A percentile compares a stretch with the other conserved stretches of the same genome.
These are phyloP conservation scores for Kwoniella sp. DNA, from an alignment of 768 basidiomycete genomes.

Conservation along the genomic window DNA sequence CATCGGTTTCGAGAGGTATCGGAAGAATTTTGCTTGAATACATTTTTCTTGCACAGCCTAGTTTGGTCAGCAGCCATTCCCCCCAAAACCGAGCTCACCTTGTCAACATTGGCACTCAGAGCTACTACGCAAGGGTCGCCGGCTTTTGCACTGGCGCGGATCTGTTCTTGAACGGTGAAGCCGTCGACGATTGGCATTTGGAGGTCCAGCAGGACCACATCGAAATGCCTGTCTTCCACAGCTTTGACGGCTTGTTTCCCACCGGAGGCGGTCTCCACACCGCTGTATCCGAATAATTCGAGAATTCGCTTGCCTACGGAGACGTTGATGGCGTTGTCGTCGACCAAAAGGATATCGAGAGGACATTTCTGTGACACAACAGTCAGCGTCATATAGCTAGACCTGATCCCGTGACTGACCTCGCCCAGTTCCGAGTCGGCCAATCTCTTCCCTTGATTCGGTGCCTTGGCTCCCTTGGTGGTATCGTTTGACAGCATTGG, in stretches of 20 bases:
- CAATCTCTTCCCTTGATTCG: neutral
- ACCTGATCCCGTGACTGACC: neutral
- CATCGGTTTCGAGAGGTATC: conserved; percentile 32
- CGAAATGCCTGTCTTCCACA: conserved; percentile 33
- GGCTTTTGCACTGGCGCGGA: conserved; percentile 20
- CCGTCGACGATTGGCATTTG: conserved; percentile 44
- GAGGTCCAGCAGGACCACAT: conserved; percentile 46
- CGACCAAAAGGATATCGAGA: conserved; percentile 37
- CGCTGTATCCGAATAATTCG: conserved; percentile 37
- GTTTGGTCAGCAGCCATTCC: neutral
- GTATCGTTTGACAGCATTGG: neutral
- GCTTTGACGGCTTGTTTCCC: conserved; percentile 40
- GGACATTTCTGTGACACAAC: conserved; percentile 12
- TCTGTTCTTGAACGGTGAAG: conserved; percentile 23
- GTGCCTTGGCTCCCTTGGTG: neutral
- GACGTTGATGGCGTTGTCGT: conserved; percentile 42
- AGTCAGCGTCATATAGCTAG: neutral
- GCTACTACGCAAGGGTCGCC: conserved; percentile 30
- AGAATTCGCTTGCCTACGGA: conserved; percentile 35
- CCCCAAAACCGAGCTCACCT: conserved; percentile 11
- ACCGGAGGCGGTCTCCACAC: conserved; percentile 38
- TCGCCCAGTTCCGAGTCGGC: neutral
- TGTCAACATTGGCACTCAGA: conserved; percentile 39
- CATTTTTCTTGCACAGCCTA: conserved; percentile 22
- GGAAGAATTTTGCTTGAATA: conserved; percentile 18